These are phyloP conservation scores for Triticum timopheevii DNA, from an alignment of 176 grass and related monocot species.

Conservation along the genomic window DNA sequence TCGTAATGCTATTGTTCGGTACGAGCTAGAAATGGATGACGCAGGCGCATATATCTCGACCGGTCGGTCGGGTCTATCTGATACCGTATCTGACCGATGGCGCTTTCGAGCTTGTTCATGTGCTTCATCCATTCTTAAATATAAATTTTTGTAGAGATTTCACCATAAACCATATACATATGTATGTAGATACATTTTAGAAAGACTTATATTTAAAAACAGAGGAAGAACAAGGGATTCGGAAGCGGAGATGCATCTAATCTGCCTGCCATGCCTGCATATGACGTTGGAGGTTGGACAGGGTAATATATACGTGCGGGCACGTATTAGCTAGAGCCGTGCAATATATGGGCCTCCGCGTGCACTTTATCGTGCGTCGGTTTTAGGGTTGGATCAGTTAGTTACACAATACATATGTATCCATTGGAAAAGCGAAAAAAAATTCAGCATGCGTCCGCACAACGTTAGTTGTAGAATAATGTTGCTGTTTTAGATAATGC, in stretches of 20 bases:
- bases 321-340: not conserved
- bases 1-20: conserved; percentile 23
- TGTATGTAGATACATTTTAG: too few relatives aligned
- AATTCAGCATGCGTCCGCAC: not conserved
- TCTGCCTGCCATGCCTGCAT: not conserved
- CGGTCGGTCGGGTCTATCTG: not conserved
- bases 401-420: too few relatives aligned
- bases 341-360: not conserved
- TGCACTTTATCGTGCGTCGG: not conserved
- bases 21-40: not conserved
- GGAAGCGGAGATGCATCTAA: not conserved
- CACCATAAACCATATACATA: too few relatives aligned
- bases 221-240: not conserved
- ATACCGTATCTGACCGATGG: not conserved
- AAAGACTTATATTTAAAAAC: too few relatives aligned
- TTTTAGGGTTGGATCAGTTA: too few relatives aligned
- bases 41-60: not conserved
- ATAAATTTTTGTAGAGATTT: too few relatives aligned
- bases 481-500: not conserved
- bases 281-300: not conserved
- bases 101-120: not conserved
- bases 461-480: not conserved
- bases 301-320: not conserved
- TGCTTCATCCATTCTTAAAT: not conserved
- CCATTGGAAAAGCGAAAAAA: not conserved